Conservation (phyloP, 805 yeast species). For the Sugiyamaella qingdaonensis region DNA sequence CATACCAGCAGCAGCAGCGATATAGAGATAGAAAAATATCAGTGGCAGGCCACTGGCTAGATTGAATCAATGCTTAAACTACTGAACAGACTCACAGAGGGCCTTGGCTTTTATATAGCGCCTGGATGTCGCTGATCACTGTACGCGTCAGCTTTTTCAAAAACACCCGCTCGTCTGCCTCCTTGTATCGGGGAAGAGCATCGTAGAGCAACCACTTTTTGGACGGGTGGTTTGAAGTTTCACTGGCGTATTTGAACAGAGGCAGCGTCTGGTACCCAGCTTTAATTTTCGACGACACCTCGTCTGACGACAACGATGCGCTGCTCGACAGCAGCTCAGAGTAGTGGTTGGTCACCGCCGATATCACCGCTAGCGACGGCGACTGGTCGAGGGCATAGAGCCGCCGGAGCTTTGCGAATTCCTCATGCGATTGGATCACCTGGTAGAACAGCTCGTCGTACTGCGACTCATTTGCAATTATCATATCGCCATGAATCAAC, state of each 20-base stretch:
- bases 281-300: slow-evolving; percentile 27
- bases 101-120: slow-evolving; percentile 14
- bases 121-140: slow-evolving; percentile 20
- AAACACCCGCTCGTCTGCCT: slow-evolving; percentile 24
- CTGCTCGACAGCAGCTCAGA: slow-evolving; percentile 10
- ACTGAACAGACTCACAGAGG: no score
- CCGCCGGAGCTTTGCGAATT: slow-evolving; percentile 21
- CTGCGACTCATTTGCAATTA: slow-evolving; percentile 31
- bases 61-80: no score
- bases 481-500: slow-evolving; percentile 30
- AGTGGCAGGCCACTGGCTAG: no score
- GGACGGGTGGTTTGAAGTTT: slow-evolving; percentile 2
- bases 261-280: slow-evolving; percentile 28
- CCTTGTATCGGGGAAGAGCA: slow-evolving; percentile 21
- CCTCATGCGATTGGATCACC: slow-evolving; percentile 26
- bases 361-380: slow-evolving; percentile 22
- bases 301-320: slow-evolving; percentile 24
- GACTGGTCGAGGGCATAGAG: slow-evolving; percentile 19
- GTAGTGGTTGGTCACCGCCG: slow-evolving; percentile 22
- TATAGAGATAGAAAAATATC: no score
- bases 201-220: slow-evolving; percentile 15
- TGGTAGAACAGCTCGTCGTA: slow-evolving; percentile 32
- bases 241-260: slow-evolving; percentile 19
- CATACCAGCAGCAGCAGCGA: no score
- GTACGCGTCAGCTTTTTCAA: slow-evolving; percentile 21